Base-by-base conservation (phyloP, 2,329 filamentous ascomycete genomes). In the Colletotrichum destructivum region DNA sequence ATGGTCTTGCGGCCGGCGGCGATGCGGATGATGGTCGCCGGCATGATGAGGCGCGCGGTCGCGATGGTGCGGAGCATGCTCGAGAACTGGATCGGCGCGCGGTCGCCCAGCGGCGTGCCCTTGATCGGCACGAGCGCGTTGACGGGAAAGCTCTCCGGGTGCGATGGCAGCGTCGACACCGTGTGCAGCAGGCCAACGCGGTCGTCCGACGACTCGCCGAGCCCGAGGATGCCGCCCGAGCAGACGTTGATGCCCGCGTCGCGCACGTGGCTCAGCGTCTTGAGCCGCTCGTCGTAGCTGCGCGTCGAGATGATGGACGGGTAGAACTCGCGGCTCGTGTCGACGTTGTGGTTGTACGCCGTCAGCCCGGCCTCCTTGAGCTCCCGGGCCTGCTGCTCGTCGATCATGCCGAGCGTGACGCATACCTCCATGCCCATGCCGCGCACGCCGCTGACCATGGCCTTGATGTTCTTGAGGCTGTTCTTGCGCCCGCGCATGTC, bases 391-490 rank as follows among this genome's bases (percentile, higher is more conserved):
- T 97, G 94, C 75, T 87, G 86, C 7, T 86, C 88, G 81, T 97
- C 94, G 76, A 98, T 94, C 95, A 97, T 97, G 76, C 95, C 95
- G 23, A 98, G 88, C 1, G 95, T 98, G n/a, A 98, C 95, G 81
- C 95, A 98, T 9, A 91, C 92, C 82, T 98, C 95, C 93, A 98
- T 96, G 59, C 92, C 93, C 88, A 98, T 88, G 0, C 83, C 92
- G 35, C 92, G 88, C 23, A 98, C 94, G 1, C 94, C 94, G 67
- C 90, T 87, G 4, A 98, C 90, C 95, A 98, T 98, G 63, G 89
- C 90, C 78, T 93, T 93, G 81, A 98, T 92, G 81, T 96, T 96
- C 82, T 91, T 91, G 63, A 98, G 84, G 74, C 90, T 92, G 55
- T 92, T 94, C 83, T 95, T 96, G 75, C 95, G 92, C 21, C 95